Evolutionary conservation across 1,139 yeast genomes (phyloP).

Genomic region (Scheffersomyces illinoinensis): DNA sequence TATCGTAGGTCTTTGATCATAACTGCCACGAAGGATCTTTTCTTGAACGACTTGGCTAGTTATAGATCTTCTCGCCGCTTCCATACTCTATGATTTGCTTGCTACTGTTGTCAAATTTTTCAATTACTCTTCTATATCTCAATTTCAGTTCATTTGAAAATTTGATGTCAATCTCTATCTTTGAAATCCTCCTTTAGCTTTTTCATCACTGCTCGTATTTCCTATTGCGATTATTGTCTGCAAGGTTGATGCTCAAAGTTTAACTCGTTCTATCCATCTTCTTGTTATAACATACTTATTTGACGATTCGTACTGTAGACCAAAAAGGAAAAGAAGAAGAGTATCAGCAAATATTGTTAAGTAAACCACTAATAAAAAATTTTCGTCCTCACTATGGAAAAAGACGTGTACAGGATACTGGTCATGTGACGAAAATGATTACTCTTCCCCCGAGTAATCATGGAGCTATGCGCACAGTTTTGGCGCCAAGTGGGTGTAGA

Average conservation of each 20-base stretch:
- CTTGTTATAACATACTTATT: conserved; percentile 15
- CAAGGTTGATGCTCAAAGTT: neutral
- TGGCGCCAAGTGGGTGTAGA: neutral
- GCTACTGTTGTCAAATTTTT: neutral
- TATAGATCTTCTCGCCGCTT: neutral
- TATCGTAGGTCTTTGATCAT: too few relatives aligned
- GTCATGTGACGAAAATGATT: neutral
- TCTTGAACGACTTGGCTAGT: too few relatives aligned
- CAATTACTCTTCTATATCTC: neutral
- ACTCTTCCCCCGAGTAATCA: neutral
- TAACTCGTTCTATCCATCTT: neutral
- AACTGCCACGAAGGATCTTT: too few relatives aligned
- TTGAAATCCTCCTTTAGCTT: neutral
- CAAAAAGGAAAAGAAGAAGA: neutral
- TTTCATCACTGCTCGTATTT: neutral
- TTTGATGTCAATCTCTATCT: neutral
- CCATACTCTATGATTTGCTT: neutral
- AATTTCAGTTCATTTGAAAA: neutral
- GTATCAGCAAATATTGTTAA: neutral
- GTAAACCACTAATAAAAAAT: neutral
- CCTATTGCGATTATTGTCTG: neutral
- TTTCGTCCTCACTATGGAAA: neutral
- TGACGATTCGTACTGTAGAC: conserved; percentile 10
- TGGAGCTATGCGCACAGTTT: neutral
- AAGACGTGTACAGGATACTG: neutral